Evolutionary conservation across 1,284 basidiomycete genomes (phyloP), one percentile per base, ranked within the genome.

Genomic region (Cystobasidiaceae sp.): DNA sequence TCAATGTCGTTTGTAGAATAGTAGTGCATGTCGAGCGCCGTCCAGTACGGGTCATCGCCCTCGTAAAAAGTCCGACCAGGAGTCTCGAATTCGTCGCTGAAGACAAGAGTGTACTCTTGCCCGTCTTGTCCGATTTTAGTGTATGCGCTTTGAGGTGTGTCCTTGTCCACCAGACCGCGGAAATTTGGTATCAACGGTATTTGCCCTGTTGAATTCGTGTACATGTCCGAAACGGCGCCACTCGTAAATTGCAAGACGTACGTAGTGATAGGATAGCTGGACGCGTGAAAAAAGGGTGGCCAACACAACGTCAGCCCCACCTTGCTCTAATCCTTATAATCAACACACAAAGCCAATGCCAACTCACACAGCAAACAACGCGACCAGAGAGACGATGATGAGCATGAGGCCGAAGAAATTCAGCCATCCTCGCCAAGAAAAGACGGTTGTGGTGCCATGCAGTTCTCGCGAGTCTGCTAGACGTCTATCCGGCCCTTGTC

Each of bases 41-140:
- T 37, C 58, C 58, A 60, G 75, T 78, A 80, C 27, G 78, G 79
- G 70, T 78, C 79, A 60, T 80, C 77, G 33, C 81, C 80, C 6
- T 79, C 82, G 77, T 87, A 92, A 77, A 94, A 94, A 0, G 87
- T 83, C 34, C 92, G 83, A 2, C 84, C 88, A 13, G 88, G 85
- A 25, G 79, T 78, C 62, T 94, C 85, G 77, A 96, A 96, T 78
- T 94, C 92, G 76, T 94, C 92, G 49, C 87, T 89, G 75, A 74
- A 93, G 2, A 92, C 85, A 6, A 94, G 80, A 8, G 21, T 51
- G 50, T 71, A 71, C 25, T 67, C 48, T 46, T 51, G 58, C 64
- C 73, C 74, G 58, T 75, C 73, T 6, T 63, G 59, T 1, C 74
- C 74, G 3, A 57, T 69, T 23, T 71, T 69, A 19, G 63, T 68